Conservation (phyloP, 2,329 filamentous ascomycete genomes). For the Alternaria atra region DNA sequence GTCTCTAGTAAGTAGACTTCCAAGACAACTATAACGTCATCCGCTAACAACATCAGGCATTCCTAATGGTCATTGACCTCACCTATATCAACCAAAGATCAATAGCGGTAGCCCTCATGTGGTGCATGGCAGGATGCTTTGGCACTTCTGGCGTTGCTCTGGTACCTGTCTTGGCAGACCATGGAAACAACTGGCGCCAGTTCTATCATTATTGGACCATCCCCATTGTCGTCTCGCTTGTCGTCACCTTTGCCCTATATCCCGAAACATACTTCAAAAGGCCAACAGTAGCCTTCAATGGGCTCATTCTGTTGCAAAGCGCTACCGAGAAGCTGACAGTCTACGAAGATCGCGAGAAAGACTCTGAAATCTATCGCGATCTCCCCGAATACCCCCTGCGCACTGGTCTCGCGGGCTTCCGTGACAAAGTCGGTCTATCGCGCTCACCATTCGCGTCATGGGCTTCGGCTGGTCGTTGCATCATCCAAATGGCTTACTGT, state of each 20-base stretch:
- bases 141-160: slow-evolving; percentile 36
- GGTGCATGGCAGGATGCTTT: slow-evolving; percentile 40
- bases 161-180: slow-evolving; percentile 38
- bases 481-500: slow-evolving; percentile 42
- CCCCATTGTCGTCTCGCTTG: slow-evolving; percentile 32
- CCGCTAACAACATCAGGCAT: slow-evolving; percentile 32
- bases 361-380: slow-evolving; percentile 37
- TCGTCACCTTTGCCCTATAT: slow-evolving; percentile 43
- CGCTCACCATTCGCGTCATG: slow-evolving; percentile 38
- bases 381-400: slow-evolving; percentile 29
- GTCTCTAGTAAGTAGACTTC: slow-evolving; percentile 33
- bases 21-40: neutral
- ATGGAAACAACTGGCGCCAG: slow-evolving; percentile 42
- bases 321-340: slow-evolving; percentile 52
- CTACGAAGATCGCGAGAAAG: slow-evolving; percentile 46
- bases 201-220: slow-evolving; percentile 47
- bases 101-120: slow-evolving; percentile 45
- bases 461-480: slow-evolving; percentile 35
- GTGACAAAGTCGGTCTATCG: slow-evolving; percentile 27
- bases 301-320: slow-evolving; percentile 51
- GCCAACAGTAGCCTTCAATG: slow-evolving; percentile 54
- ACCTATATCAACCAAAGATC: slow-evolving; percentile 54
- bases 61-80: slow-evolving; percentile 52
- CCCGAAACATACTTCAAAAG: slow-evolving; percentile 56
- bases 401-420: slow-evolving; percentile 16